phyloP scores from a whole-genome alignment of 2,329 filamentous ascomycete species.

The Sarocladium strictum region DNA sequence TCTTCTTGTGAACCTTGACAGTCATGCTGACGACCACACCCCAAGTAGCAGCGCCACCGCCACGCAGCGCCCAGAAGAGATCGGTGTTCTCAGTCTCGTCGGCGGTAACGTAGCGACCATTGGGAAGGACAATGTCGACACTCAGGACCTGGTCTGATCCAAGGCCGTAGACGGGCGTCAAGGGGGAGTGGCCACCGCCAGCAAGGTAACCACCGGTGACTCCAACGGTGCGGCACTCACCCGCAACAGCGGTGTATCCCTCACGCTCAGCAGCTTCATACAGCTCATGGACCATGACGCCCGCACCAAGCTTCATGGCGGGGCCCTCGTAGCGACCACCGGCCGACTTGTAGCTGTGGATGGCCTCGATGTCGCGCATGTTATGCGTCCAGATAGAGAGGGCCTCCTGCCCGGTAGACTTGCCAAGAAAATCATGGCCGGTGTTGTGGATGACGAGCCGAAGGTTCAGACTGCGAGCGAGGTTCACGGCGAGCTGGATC shows the following conservation, averaged over 20 bases:
- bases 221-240: constrained; percentile 18
- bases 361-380: constrained; percentile 35
- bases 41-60: constrained; percentile 37
- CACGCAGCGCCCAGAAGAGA: constrained; percentile 44
- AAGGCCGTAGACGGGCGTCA: constrained; percentile 37
- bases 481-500: constrained; percentile 39
- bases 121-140: constrained; percentile 41
- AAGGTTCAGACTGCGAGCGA: constrained; percentile 38
- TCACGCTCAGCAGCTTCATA: constrained; percentile 6
- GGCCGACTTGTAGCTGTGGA: constrained; percentile 16
- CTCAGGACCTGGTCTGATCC: constrained; percentile 42
- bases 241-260: constrained; percentile 5
- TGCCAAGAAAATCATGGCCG: constrained; percentile 49
- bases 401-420: constrained; percentile 55
- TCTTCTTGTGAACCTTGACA: constrained; percentile 26
- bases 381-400: constrained; percentile 52
- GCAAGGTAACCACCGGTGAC: constrained; percentile 21
- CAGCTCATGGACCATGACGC: constrained; percentile 6
- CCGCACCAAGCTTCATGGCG: constrained; percentile 22
- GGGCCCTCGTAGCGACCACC: constrained; percentile 31
- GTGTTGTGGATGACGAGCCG: constrained; percentile 48
- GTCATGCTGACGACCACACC: constrained; percentile 34
- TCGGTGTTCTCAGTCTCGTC: constrained; percentile 35
- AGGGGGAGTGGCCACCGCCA: constrained; percentile 44
- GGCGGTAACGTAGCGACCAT: constrained; percentile 35